Evolutionary conservation across 163 green algal genomes (phyloP), one percentile per base, ranked within the genome.

Genomic region (Volvox carteri): DNA sequence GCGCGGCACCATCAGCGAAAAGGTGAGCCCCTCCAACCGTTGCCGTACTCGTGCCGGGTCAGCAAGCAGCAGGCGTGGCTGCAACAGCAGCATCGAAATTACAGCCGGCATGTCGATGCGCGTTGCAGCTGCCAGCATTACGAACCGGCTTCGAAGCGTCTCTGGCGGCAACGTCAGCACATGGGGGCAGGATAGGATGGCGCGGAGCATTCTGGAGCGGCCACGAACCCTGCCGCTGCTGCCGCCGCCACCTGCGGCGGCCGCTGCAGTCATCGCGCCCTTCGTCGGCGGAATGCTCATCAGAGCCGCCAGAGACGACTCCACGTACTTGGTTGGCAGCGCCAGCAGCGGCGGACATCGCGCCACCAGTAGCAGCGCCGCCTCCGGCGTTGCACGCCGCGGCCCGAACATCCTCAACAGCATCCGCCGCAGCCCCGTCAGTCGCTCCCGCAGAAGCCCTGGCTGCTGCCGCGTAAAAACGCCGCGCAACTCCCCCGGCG

Each of bases 11-110:
- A 87, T 87, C 42, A 87, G 62, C 9, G 65, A 79, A 14, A 87
- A 87, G 30, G 65, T 87, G n/a, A 87, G 81, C 2, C 44, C 81
- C 81, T 87, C 81, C 65, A 87, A 65, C 25, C 81, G 65, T 48
- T 68, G 28, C 11, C 83, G 67, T 50, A 89, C 67, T 3, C 54
- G 52, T 1, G n/a, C 54, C 28, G 84, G 84, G 4, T 89, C 72
- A 28, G 70, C 72, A 52, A 89, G 54, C 84, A 89, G 72, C 84
- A 89, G 84, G 12, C 84, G 84, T 52, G 84, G 84, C 84, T 89
- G 72, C 41, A 78, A n/a, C 72, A 89, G 41, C 84, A 89, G 54
- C 84, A 89, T 89, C 9, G 41, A 65, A 7, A 89, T 41, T n/a
- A 84, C 84, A 8, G 84, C 84, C 16, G 72, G 72, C 54, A 75